phyloP scores from a whole-genome alignment of 768 basidiomycete species.

The Fomitopsis pulvina region DNA sequence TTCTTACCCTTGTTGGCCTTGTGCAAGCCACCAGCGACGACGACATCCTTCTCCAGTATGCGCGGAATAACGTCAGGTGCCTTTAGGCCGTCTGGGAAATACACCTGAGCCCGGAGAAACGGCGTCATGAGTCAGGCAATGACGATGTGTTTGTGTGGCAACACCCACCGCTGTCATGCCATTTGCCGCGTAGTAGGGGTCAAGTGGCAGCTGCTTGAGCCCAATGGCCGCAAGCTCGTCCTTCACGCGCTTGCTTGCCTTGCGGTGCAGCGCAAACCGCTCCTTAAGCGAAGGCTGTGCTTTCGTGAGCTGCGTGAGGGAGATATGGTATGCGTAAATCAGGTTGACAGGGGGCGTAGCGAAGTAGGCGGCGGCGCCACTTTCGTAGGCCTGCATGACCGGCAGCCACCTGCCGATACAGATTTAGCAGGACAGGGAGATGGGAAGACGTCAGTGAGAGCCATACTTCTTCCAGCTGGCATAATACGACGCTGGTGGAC shows the following conservation, averaged over 20 bases:
- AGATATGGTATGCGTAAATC: conserved; percentile 84
- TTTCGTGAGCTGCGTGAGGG: conserved; percentile 66
- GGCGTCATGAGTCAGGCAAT: conserved; percentile 1
- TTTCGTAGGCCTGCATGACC: conserved; percentile 91
- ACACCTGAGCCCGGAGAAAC: conserved; percentile 40
- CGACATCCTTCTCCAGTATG: conserved; percentile 61
- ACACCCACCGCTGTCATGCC: conserved; percentile 84
- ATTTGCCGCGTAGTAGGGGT: conserved; percentile 66
- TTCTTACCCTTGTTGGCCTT: conserved; percentile 69
- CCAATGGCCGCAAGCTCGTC: conserved; percentile 58
- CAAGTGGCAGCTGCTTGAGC: conserved; percentile 63
- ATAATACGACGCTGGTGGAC: conserved; percentile 74
- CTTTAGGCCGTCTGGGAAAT: conserved; percentile 76
- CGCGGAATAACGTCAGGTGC: conserved; percentile 74
- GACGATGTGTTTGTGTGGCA: not conserved
- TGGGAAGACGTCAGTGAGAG: not conserved
- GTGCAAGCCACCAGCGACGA: conserved; percentile 88
- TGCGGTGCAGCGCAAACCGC: conserved; percentile 70
- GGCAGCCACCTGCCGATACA: conserved; percentile 64
- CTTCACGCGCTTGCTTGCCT: conserved; percentile 64
- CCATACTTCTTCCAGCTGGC: conserved; percentile 78
- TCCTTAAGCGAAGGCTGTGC: conserved; percentile 61
- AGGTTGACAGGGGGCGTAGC: conserved; percentile 95
- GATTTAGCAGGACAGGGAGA: not conserved
- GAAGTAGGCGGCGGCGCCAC: conserved; percentile 78